Conservation (phyloP, 805 yeast genomes). For the Saturnispora mendoncae region DNA sequence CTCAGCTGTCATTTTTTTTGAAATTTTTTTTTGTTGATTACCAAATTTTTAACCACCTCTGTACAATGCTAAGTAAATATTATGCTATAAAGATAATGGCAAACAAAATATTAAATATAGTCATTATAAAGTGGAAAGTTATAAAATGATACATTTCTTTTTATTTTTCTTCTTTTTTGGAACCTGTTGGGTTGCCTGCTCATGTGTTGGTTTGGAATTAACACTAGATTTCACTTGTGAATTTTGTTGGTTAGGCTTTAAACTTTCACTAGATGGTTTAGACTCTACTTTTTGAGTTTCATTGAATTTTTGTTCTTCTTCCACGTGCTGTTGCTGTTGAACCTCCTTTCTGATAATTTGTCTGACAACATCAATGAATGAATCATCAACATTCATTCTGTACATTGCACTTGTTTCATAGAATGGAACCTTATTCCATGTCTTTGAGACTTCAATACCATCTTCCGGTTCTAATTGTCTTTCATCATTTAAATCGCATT, state of each 20-base stretch:
- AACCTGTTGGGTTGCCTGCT: not conserved
- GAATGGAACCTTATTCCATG: slow-evolving; percentile 86
- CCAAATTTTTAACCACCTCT: not conserved
- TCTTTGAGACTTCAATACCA: slow-evolving; percentile 73
- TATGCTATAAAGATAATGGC: not conserved
- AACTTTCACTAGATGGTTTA: slow-evolving; percentile 2
- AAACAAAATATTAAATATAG: not conserved
- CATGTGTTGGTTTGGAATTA: not conserved
- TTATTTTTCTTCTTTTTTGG: slow-evolving; percentile 6
- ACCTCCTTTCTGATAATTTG: slow-evolving; percentile 75
- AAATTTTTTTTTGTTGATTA: no score
- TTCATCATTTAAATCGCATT: slow-evolving; percentile 72
- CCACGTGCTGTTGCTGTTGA: slow-evolving; percentile 18
- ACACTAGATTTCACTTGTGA: not conserved
- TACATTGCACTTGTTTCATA: slow-evolving; percentile 92
- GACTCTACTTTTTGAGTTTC: slow-evolving; percentile 2
- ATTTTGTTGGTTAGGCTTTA: not conserved
- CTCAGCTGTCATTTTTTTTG: slow-evolving; percentile 17
- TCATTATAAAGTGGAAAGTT: not conserved
- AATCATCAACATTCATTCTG: slow-evolving; percentile 83
- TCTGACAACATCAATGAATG: slow-evolving; percentile 79
- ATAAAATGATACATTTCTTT: slow-evolving; percentile 9
- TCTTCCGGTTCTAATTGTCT: slow-evolving; percentile 71
- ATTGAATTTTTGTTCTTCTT: not conserved
- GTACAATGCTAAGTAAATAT: not conserved